Conservation (phyloP, 2,329 filamentous ascomycete genomes). For the Lecanicillium sp. region DNA sequence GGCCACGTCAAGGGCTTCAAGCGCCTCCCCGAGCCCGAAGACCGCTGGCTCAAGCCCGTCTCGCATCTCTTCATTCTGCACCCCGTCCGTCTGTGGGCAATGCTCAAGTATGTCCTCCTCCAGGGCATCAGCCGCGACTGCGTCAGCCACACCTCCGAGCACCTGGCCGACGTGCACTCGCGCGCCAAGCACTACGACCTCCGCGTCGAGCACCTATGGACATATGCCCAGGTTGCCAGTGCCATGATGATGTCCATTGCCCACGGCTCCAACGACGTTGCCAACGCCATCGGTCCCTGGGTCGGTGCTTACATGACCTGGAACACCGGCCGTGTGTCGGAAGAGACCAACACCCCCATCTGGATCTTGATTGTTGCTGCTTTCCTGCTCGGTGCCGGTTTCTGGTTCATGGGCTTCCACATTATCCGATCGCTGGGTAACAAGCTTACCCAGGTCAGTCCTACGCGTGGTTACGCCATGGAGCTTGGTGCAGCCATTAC, state of each 20-base stretch:
- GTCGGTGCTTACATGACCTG: slow-evolving; percentile 27
- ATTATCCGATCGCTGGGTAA: slow-evolving; percentile 31
- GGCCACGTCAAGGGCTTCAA: slow-evolving; percentile 26
- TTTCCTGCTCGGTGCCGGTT: slow-evolving; percentile 27
- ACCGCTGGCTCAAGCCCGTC: not conserved
- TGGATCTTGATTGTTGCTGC: slow-evolving; percentile 30
- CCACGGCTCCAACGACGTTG: slow-evolving; percentile 35
- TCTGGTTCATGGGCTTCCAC: slow-evolving; percentile 31
- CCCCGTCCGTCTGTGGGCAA: slow-evolving; percentile 10
- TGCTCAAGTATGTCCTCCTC: slow-evolving; percentile 14
- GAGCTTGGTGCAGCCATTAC: slow-evolving; percentile 31
- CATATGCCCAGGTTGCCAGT: slow-evolving; percentile 31
- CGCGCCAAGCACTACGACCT: slow-evolving; percentile 35
- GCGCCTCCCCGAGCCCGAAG: slow-evolving; percentile 27
- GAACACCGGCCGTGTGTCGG: slow-evolving; percentile 19
- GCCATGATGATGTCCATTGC: slow-evolving; percentile 33
- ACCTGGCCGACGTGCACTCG: slow-evolving; percentile 10
- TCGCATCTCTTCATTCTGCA: slow-evolving; percentile 15
- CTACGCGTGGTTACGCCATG: slow-evolving; percentile 26
- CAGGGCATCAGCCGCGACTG: slow-evolving; percentile 16
- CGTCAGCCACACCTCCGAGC: slow-evolving; percentile 8
- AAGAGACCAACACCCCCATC: slow-evolving; percentile 23
- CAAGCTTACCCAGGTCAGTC: slow-evolving; percentile 29
- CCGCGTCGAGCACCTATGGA: slow-evolving; percentile 37
- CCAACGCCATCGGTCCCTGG: slow-evolving; percentile 33